Evolutionary conservation across 257 asterid genomes (phyloP), one percentile per base, ranked within the genome.

Genomic region (Rubia yunnanensis): DNA sequence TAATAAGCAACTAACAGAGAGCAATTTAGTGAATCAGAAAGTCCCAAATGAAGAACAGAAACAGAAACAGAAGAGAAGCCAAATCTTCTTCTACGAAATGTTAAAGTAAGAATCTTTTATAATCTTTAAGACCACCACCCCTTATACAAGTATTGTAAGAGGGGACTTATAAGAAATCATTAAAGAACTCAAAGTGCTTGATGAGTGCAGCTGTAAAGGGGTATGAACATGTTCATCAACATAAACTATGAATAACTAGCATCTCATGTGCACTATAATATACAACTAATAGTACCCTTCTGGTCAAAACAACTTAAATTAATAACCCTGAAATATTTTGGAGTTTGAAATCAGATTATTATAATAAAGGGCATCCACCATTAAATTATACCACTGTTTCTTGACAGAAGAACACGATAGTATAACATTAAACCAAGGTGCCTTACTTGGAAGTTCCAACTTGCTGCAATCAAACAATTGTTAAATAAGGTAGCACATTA

Each of bases 151-250:
- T 39, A 52, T 67, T 15, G 31, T 44, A 23, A 44, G 41, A 22
- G 32, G 13, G 52, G 64, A 66, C 48, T 49, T 23, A 34, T 13
- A 39, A 44, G 22, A 44, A 44, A 44, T 44, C 32, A 72, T 60
- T 69, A 36, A 70, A 75, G 50, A 67, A 72, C 31, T 62, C 68
- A 24, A 74, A 57, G 64, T 68, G 74, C 71, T 65, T 54, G 66
- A 56, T 68, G 60, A 66, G 77, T 75, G 81, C 79, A 73, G 70
- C 83, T 81, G 79, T 69, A 66, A 72, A 64, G 70, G 72, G 71
- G 68, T 46, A 34, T 72, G 81, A 75, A 72, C 83, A 77, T 69
- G 82, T 70, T 70, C 77, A 69, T 20, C 41, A 69, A 46, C 52
- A 34, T 69, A 56, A 62, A 73, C 67, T 50, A 66, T 62, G 60